Base-by-base conservation (phyloP, 306 rosid genomes). In the Boehmeria nivea region DNA sequence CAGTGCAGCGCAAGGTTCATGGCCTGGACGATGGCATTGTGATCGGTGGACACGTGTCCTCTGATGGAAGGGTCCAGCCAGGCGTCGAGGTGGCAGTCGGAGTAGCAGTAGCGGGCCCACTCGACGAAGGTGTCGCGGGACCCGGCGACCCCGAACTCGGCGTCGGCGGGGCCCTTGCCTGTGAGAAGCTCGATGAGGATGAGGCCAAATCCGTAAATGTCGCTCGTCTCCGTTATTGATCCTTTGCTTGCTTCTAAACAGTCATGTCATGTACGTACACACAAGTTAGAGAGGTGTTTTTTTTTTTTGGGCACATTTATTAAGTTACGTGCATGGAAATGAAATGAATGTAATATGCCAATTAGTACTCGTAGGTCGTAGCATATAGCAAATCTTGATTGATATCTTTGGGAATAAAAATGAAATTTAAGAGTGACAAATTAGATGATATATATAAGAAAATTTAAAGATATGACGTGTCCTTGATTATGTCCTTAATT, bases 71-170 rank as follows among this genome's bases (percentile, higher is more conserved):
- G 63, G 63, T 85, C 96, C 2, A 84, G 65, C 99, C 96, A 91
- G 72, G 56, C 61, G 66, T 91, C 89, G 43, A 81, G 60, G 51
- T 73, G 84, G 57, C 87, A 79, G 8, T 87, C 86, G 4, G 94
- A 71, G 66, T 91, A 91, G 61, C 89, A 84, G 47, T 78, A 78
- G 2, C 86, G 72, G 52, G 99, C 96, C 99, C 99, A 91, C 62
- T 87, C 95, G 0, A 91, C 89, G 8, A 87, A 71, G 34, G 28
- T 65, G 42, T 66, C 69, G 17, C 76, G 76, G n/a, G n/a, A n/a
- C n/a, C n/a, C n/a, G n/a, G n/a, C n/a, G 59, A 34, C 53, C 26
- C 84, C 76, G 39, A 62, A 53, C 62, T 87, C 87, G 21, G 39
- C n/a, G 62, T 82, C 95, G 58, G 49, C 45, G 1, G 82, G 68